Evolutionary conservation across 441 rosid species (phyloP).

Genomic region (Erodium moschatum): DNA sequence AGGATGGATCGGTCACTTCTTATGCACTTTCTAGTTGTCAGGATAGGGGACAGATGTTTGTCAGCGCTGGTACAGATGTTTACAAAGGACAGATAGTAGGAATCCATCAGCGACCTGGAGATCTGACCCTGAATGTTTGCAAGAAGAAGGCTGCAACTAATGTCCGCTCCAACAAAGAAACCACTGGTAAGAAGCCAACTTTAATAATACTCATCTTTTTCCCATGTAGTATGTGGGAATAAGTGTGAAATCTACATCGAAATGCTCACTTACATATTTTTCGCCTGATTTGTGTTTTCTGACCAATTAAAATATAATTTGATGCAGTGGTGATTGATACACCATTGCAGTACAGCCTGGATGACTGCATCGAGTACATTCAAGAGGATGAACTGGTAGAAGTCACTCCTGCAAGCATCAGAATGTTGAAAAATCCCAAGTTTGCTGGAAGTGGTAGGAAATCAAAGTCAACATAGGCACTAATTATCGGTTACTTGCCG

Average conservation of each 20-base stretch:
- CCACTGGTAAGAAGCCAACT: conserved; percentile 43
- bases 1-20: conserved; percentile 72
- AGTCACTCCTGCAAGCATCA: conserved; percentile 63
- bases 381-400: conserved; percentile 96
- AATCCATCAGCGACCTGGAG: conserved; percentile 89
- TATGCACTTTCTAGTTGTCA: conserved; percentile 79
- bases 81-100: conserved; percentile 91
- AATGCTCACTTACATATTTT: neutral
- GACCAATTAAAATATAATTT: neutral
- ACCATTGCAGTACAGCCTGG: conserved; percentile 72
- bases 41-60: conserved; percentile 91
- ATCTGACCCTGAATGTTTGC: conserved; percentile 76
- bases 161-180: conserved; percentile 81
- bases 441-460: conserved; percentile 31
- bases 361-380: conserved; percentile 92
- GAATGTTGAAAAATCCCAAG: conserved; percentile 89
- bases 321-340: conserved; percentile 81
- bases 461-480: conserved; percentile 31
- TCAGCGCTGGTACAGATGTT: conserved; percentile 68
- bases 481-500: neutral
- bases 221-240: neutral
- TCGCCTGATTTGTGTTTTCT: neutral
- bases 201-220: neutral
- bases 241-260: neutral
- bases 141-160: conserved; percentile 97